These are phyloP conservation scores for Cyclotella sp. DNA, from an alignment of 108 stramenopile species.

Conservation along the genomic window DNA sequence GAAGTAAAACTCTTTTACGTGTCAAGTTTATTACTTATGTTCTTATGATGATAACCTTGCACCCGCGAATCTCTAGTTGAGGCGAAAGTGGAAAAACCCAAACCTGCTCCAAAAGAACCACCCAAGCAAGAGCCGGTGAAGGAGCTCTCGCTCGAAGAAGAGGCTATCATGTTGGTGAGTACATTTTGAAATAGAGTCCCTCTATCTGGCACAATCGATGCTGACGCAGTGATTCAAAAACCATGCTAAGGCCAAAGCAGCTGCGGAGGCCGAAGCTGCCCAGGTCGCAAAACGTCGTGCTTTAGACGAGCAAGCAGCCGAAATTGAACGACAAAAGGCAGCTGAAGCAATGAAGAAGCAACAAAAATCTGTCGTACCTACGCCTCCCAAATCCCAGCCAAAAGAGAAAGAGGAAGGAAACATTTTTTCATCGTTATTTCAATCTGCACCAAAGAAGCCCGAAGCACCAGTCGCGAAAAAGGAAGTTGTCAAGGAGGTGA, in stretches of 20 bases:
- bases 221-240: not conserved
- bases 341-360: conserved; percentile 66
- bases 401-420: conserved; percentile 5
- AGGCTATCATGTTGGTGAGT: conserved; percentile 66
- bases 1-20: not conserved
- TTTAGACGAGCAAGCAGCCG: conserved; percentile 66
- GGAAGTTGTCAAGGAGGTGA: conserved; percentile 15
- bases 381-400: not conserved
- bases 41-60: not conserved
- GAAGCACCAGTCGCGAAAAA: conserved; percentile 25
- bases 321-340: conserved; percentile 68
- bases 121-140: conserved; percentile 51
- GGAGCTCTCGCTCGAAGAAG: conserved; percentile 67
- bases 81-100: conserved; percentile 25
- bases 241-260: conserved; percentile 50
- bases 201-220: not conserved
- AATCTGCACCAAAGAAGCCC: conserved; percentile 28
- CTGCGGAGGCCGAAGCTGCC: conserved; percentile 66
- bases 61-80: not conserved
- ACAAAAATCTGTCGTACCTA: conserved; percentile 26
- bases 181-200: not conserved
- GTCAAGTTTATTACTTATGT: not conserved
- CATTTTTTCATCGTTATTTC: conserved; percentile 20
- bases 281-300: conserved; percentile 66
- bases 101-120: conserved; percentile 33